Conservation (phyloP, 257 asterid genomes). For the Solanum tacnaense region DNA sequence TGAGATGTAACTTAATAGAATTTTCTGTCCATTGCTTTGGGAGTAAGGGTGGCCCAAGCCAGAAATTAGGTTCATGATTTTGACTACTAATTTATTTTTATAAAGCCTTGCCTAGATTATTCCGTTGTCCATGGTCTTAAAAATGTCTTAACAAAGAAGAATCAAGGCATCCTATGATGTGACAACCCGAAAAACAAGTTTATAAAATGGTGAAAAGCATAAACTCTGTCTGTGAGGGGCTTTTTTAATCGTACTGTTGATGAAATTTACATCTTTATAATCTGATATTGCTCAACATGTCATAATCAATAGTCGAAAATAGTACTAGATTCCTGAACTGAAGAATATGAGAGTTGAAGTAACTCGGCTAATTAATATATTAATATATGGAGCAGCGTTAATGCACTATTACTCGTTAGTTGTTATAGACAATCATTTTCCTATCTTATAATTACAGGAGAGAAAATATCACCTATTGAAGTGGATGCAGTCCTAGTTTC, state of each 20-base stretch:
- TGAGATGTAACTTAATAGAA: not conserved
- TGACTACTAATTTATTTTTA: not conserved
- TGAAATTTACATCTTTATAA: not conserved
- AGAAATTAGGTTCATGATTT: not conserved
- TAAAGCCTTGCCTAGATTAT: not conserved
- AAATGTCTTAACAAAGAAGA: not conserved
- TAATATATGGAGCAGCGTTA: not conserved
- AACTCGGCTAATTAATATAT: not conserved
- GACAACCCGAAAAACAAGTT: not conserved
- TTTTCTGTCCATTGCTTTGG: not conserved
- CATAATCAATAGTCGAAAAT: not conserved
- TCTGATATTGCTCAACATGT: not conserved
- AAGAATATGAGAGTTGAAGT: not conserved
- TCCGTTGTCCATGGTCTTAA: not conserved
- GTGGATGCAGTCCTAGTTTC: constrained; percentile 80
- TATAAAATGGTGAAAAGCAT: not conserved
- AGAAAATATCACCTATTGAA: constrained; percentile 95
- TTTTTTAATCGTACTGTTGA: not conserved
- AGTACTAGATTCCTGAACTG: not conserved
- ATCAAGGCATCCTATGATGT: not conserved
- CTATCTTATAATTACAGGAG: constrained; percentile 43
- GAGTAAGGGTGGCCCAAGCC: not conserved
- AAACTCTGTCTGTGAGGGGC: not conserved
- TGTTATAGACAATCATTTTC: not conserved
- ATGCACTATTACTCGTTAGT: not conserved